phyloP scores from a whole-genome alignment of 2,329 filamentous ascomycete genomes.

The Dothistroma pini region DNA sequence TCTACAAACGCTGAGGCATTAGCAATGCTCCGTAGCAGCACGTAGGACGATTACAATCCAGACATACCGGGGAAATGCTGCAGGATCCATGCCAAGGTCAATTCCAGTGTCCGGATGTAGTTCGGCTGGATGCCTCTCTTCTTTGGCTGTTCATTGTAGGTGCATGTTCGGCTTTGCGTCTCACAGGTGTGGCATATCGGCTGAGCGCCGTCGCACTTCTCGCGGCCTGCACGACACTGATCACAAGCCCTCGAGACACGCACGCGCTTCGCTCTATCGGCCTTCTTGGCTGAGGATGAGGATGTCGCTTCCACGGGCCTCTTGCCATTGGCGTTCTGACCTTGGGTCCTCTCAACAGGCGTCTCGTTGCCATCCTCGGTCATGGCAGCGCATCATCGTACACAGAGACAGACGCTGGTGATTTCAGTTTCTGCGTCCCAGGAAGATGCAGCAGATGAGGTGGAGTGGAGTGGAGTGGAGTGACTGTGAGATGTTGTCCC shows the following conservation, averaged over 20 bases:
- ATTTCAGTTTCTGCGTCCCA: not conserved
- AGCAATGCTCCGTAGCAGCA: not conserved
- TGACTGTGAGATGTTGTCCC: not conserved
- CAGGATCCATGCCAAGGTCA: conserved; percentile 64
- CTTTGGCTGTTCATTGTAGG: conserved; percentile 69
- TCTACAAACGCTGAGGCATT: not conserved
- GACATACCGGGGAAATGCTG: conserved; percentile 49
- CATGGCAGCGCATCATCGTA: conserved; percentile 16
- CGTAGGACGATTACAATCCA: conserved; percentile 29
- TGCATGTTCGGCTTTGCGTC: conserved; percentile 61
- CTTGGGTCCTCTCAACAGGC: conserved; percentile 7
- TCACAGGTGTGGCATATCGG: conserved; percentile 66
- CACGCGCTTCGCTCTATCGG: conserved; percentile 50
- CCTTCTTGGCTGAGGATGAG: conserved; percentile 12
- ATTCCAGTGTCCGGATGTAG: conserved; percentile 70
- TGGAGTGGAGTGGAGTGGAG: not conserved
- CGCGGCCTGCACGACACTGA: conserved; percentile 43
- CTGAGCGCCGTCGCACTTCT: conserved; percentile 68
- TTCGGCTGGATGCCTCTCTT: conserved; percentile 77
- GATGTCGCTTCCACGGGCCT: conserved; percentile 10
- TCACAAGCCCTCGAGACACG: conserved; percentile 41
- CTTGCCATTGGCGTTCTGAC: conserved; percentile 9
- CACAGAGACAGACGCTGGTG: not conserved
- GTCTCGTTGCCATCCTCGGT: conserved; percentile 8
- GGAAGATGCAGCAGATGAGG: not conserved